phyloP scores from a whole-genome alignment of 2,329 filamentous ascomycete species.

The Periconia digitata region DNA sequence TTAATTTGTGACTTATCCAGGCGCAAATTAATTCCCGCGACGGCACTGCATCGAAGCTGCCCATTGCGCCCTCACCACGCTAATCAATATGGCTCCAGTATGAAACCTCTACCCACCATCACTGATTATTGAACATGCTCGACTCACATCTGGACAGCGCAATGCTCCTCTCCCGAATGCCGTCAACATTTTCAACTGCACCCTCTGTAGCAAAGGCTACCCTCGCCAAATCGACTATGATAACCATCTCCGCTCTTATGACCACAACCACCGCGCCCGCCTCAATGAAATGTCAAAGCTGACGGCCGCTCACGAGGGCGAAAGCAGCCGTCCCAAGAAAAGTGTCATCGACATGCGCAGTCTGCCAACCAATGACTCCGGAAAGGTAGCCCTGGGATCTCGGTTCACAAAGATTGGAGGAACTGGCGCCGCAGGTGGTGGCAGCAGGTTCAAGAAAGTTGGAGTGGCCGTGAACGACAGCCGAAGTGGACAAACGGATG shows the following conservation, averaged over 20 bases:
- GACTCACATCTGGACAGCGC: conserved; percentile 36
- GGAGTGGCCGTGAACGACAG: conserved; percentile 47
- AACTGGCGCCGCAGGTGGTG: conserved; percentile 15
- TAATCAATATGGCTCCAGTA: conserved; percentile 24
- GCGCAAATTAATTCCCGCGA: too few species aligned
- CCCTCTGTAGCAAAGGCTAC: conserved; percentile 90
- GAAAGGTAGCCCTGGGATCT: conserved; percentile 17
- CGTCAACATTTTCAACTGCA: conserved; percentile 48
- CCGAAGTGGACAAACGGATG: not conserved
- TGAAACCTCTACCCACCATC: not conserved
- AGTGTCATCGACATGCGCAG: conserved; percentile 23
- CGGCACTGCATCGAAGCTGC: conserved; percentile 12
- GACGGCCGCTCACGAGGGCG: conserved; percentile 31
- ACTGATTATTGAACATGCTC: conserved; percentile 47
- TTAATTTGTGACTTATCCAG: too few species aligned
- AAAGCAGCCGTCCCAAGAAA: conserved; percentile 19
- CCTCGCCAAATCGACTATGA: conserved; percentile 95
- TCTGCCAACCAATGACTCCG: conserved; percentile 23
- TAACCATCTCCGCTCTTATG: conserved; percentile 89
- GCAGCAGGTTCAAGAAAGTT: conserved; percentile 69
- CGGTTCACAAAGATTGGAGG: conserved; percentile 33
- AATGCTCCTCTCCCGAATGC: conserved; percentile 48
- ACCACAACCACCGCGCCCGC: conserved; percentile 77
- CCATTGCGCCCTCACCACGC: not conserved
- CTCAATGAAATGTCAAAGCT: conserved; percentile 81